A percentile compares a stretch with the other conserved stretches of the same genome.
Conservation (phyloP, 73 alveolate species). For the Paraurostyla sp. region DNA sequence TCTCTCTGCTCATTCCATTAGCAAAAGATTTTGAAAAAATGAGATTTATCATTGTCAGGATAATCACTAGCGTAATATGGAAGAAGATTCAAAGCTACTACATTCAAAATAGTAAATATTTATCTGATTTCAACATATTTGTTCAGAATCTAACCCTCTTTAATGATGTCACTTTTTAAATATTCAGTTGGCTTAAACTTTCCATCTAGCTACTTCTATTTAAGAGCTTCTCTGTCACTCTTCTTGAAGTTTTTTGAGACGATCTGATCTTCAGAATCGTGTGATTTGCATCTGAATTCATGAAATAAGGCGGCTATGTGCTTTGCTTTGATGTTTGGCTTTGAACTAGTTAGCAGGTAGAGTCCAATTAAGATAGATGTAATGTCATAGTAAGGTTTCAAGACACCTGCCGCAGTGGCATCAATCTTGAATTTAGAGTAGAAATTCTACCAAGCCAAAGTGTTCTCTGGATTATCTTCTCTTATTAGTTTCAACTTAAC, state of each 20-base stretch:
- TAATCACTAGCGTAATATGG: constrained; percentile 45
- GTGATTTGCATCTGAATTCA: background rate
- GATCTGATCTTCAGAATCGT: background rate
- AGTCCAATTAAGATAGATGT: constrained; percentile 12
- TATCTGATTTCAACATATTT: constrained; percentile 12
- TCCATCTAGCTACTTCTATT: background rate
- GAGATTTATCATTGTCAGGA: constrained; percentile 40
- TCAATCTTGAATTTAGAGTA: constrained; percentile 13
- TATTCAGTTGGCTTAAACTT: background rate
- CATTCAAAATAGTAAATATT: constrained; percentile 20
- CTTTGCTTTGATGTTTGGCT: constrained; percentile 41
- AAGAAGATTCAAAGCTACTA: constrained; percentile 8
- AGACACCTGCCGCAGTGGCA: constrained; percentile 6
- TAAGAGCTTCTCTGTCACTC: background rate
- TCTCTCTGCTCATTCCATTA: constrained; percentile 26
- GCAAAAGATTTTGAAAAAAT: background rate
- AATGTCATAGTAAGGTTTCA: constrained; percentile 20
- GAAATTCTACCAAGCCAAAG: constrained; percentile 8
- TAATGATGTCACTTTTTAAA: background rate
- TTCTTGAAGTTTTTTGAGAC: background rate
- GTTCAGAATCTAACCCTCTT: background rate
- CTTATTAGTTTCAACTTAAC: constrained; percentile 11
- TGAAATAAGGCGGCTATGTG: constrained; percentile 14
- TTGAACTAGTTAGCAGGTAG: constrained; percentile 36
- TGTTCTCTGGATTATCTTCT: constrained; percentile 48